Conservation (phyloP, 2,329 filamentous ascomycete genomes). For the Drechslera avenae region DNA sequence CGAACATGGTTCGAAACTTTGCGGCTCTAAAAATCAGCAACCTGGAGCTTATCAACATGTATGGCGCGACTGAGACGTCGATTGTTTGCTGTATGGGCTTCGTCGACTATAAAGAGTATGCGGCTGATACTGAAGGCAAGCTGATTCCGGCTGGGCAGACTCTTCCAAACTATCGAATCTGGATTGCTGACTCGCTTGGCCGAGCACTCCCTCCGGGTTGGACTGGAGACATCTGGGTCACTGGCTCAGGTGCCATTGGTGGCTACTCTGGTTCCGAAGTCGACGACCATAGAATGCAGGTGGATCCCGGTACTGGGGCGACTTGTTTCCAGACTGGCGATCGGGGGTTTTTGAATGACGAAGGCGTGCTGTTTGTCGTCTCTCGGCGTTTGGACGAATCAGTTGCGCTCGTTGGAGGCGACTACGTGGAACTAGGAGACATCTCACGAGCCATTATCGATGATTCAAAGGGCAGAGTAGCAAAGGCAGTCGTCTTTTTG, state of each 20-base stretch:
- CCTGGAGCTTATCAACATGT: neutral
- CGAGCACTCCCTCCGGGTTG: slow-evolving; percentile 1
- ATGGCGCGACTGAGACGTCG: slow-evolving; percentile 1
- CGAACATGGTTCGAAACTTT: neutral
- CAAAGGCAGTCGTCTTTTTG: neutral
- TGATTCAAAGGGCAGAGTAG: neutral
- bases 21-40: neutral
- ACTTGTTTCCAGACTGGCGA: neutral
- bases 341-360: neutral
- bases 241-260: neutral
- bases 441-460: neutral
- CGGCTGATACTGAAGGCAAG: neutral
- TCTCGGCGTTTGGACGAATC: neutral
- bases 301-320: neutral
- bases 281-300: neutral
- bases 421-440: neutral
- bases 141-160: neutral
- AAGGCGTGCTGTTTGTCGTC: neutral
- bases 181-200: neutral
- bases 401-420: neutral
- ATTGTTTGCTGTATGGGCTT: slow-evolving; percentile 1
- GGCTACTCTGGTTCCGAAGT: neutral
- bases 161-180: neutral
- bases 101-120: slow-evolving; percentile 2
- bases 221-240: slow-evolving; percentile 4